Evolutionary conservation across 768 basidiomycete species (phyloP).

Genomic region (Russula sp.): DNA sequence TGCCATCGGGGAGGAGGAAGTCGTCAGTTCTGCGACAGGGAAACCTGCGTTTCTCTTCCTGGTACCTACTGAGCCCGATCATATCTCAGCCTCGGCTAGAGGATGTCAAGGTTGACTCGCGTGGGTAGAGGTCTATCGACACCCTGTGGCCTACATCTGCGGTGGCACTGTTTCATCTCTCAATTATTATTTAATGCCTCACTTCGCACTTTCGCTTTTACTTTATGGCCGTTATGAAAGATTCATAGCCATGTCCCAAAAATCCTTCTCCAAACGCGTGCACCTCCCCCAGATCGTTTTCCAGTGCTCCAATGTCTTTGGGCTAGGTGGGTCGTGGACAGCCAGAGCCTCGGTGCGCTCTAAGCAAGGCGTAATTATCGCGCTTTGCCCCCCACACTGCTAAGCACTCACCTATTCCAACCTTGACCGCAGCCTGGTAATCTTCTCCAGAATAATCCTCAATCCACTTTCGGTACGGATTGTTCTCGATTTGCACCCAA

Average conservation of each 20-base stretch:
- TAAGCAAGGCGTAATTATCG: constrained; percentile 30
- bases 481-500: constrained; percentile 57
- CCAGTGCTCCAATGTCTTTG: constrained; percentile 57
- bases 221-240: constrained; percentile 9
- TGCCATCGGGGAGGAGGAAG: background rate
- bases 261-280: constrained; percentile 70
- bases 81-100: background rate
- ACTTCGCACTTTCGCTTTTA: background rate
- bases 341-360: constrained; percentile 70
- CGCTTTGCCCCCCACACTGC: background rate
- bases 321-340: constrained; percentile 56
- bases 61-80: background rate
- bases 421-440: constrained; percentile 67
- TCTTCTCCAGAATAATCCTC: constrained; percentile 69
- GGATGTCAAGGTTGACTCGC: background rate
- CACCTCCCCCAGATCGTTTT: constrained; percentile 67
- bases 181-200: background rate
- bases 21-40: background rate
- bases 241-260: constrained; percentile 73
- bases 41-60: background rate
- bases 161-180: background rate
- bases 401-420: constrained; percentile 58
- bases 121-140: background rate
- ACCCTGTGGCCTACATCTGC: background rate
- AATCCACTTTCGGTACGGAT: constrained; percentile 73